These are phyloP conservation scores for Aristolochia californica DNA, from an alignment of 164 flowering plant genomes.

Conservation along the genomic window DNA sequence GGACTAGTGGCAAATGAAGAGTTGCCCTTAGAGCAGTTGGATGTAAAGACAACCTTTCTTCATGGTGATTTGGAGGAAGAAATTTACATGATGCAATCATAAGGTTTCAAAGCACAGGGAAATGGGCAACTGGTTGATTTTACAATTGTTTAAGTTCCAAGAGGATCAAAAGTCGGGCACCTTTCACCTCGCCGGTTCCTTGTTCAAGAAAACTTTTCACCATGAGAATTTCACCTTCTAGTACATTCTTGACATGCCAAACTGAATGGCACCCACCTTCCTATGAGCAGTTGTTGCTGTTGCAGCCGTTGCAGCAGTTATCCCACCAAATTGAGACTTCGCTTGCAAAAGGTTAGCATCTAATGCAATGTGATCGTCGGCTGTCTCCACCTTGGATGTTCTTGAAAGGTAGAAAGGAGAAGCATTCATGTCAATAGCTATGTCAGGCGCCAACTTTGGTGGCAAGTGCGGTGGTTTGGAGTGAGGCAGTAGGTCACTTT, in stretches of 20 bases:
- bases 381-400: constrained; percentile 25
- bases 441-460: constrained; percentile 47
- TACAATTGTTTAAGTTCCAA: too few species aligned
- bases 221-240: constrained; percentile 12
- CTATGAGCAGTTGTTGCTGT: constrained; percentile 43
- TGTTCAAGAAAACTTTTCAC: background rate
- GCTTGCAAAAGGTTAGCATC: constrained; percentile 53
- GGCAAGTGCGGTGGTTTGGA: too few species aligned
- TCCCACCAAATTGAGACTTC: constrained; percentile 43
- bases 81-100: too few species aligned
- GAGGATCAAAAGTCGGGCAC: too few species aligned
- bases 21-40: too few species aligned
- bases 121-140: too few species aligned
- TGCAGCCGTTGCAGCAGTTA: constrained; percentile 32
- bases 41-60: too few species aligned
- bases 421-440: constrained; percentile 51
- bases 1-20: too few species aligned
- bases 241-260: constrained; percentile 63
- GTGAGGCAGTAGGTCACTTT: too few species aligned
- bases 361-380: constrained; percentile 27
- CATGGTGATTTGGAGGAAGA: too few species aligned
- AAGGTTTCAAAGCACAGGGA: too few species aligned
- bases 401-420: constrained; percentile 45
- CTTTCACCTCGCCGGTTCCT: background rate
- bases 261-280: constrained; percentile 56